phyloP scores from a whole-genome alignment of 768 basidiomycete species.

The Pleurotus salmoneostramineus region DNA sequence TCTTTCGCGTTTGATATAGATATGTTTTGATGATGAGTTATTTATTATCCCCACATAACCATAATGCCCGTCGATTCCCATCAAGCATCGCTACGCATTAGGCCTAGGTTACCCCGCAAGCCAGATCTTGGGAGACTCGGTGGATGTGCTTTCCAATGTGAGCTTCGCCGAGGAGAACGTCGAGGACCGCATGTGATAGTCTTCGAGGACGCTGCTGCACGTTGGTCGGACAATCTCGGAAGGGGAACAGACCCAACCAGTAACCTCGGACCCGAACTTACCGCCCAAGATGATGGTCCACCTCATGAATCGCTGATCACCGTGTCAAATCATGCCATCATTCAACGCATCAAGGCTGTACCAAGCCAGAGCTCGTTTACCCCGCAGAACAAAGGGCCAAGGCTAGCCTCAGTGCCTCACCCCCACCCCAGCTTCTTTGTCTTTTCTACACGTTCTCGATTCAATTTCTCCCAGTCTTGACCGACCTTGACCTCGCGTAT shows the following conservation, averaged over 20 bases:
- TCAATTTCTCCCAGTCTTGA: neutral
- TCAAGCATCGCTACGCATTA: neutral
- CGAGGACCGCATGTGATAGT: neutral
- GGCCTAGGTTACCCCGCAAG: conserved; percentile 7
- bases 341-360: neutral
- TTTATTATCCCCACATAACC: neutral
- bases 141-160: neutral
- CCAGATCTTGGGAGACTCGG: neutral
- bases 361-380: neutral
- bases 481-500: neutral
- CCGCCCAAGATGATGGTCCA: neutral
- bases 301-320: neutral
- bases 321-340: neutral
- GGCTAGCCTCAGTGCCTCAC: neutral
- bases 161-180: neutral
- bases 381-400: neutral
- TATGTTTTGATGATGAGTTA: conserved; percentile 2
- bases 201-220: neutral
- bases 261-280: neutral
- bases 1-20: too few species aligned
- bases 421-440: neutral
- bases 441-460: neutral
- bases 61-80: neutral
- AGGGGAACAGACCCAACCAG: too few species aligned
- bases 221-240: neutral